These are phyloP conservation scores for Pseudovirgaria hyperparasitica DNA, from an alignment of 2,329 filamentous ascomycete genomes.

Conservation along the genomic window DNA sequence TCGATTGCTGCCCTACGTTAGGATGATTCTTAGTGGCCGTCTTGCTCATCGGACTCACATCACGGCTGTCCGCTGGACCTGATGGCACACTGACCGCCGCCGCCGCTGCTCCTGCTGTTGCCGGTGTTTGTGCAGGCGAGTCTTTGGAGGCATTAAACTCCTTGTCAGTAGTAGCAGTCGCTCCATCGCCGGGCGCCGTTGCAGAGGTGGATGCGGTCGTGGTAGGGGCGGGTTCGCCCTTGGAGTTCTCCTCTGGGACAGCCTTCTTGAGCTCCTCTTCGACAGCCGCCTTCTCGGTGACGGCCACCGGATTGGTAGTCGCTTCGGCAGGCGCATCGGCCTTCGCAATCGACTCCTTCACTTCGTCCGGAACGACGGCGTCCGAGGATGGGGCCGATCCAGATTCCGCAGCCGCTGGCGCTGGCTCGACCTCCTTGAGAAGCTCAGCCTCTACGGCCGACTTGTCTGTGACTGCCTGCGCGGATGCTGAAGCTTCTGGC, in stretches of 20 bases:
- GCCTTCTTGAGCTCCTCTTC: slow-evolving; percentile 63
- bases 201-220: slow-evolving; percentile 23
- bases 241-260: slow-evolving; percentile 30
- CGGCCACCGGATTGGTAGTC: slow-evolving; percentile 52
- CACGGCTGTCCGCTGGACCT: slow-evolving; percentile 20
- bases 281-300: slow-evolving; percentile 61
- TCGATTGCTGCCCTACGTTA: too few relatives aligned
- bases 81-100: slow-evolving; percentile 10
- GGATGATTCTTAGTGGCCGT: slow-evolving; percentile 20
- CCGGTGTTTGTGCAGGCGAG: slow-evolving; percentile 21
- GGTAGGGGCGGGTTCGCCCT: slow-evolving; percentile 32
- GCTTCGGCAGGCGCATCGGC: slow-evolving; percentile 57
- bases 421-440: slow-evolving; percentile 51
- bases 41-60: slow-evolving; percentile 29
- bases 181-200: slow-evolving; percentile 13
- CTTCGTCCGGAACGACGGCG: slow-evolving; percentile 22
- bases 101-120: slow-evolving; percentile 15
- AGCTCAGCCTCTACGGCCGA: slow-evolving; percentile 58
- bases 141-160: slow-evolving; percentile 16
- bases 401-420: slow-evolving; percentile 34
- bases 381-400: neutral
- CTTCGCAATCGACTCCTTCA: slow-evolving; percentile 31
- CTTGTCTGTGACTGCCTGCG: slow-evolving; percentile 58
- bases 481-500: slow-evolving; percentile 56
- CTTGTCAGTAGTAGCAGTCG: slow-evolving; percentile 4